A percentile compares a stretch with the other conserved stretches of the same genome.
phyloP scores from a whole-genome alignment of 306 rosid species.

The Dryas alaskensis region DNA sequence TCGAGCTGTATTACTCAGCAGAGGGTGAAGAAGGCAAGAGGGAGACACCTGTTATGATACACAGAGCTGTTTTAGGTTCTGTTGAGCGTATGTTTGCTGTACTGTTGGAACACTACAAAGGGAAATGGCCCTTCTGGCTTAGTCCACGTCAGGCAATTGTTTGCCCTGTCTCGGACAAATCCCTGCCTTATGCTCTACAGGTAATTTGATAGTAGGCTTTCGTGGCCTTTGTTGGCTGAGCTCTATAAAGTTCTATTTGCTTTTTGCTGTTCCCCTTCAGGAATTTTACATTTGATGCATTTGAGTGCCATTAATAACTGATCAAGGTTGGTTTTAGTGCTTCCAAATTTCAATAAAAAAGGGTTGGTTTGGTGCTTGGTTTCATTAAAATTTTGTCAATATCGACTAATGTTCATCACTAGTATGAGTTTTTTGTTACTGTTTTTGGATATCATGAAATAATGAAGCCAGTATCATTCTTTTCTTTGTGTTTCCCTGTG shows the following conservation, averaged over 20 bases:
- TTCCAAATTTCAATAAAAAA: too few relatives aligned
- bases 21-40: constrained; percentile 94
- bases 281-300: not conserved
- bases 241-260: not conserved
- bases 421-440: too few relatives aligned
- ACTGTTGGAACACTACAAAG: constrained; percentile 89
- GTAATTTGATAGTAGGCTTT: constrained; percentile 33
- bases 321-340: too few relatives aligned
- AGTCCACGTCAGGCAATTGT: constrained; percentile 96
- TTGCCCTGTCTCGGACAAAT: constrained; percentile 88
- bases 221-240: constrained; percentile 1
- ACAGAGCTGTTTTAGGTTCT: constrained; percentile 89
- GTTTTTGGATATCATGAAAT: too few relatives aligned
- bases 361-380: too few relatives aligned
- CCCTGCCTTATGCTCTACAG: constrained; percentile 70
- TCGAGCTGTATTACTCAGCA: constrained; percentile 82
- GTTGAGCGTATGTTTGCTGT: constrained; percentile 95
- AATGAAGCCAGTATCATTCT: too few relatives aligned
- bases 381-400: too few relatives aligned
- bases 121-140: constrained; percentile 99
- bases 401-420: too few relatives aligned
- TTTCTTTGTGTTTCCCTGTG: too few relatives aligned
- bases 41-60: constrained; percentile 93
- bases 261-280: not conserved
- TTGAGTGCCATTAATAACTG: not conserved